Conservation (phyloP, 23 red algal genomes). For the Chondrus crispus region DNA sequence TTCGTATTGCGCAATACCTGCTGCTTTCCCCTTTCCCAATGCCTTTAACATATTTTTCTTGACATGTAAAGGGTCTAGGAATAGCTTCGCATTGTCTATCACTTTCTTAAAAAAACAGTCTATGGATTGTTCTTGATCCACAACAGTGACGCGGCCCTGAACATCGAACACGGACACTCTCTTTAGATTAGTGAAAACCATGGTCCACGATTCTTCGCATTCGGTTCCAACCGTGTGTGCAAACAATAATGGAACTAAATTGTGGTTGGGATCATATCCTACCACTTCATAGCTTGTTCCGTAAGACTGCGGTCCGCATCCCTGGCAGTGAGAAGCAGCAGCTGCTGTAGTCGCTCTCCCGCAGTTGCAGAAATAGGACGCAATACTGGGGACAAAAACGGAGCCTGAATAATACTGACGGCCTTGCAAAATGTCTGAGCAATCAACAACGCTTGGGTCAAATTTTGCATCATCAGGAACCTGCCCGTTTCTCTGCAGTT, state of each 20-base stretch:
- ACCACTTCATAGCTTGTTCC: background rate
- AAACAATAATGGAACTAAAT: background rate
- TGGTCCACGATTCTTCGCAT: background rate
- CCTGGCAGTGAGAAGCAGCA: background rate
- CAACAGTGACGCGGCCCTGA: background rate
- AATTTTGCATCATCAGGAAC: background rate
- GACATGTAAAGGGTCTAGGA: background rate
- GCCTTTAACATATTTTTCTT: background rate
- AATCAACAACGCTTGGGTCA: background rate
- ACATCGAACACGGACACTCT: background rate
- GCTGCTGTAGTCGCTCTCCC: background rate
- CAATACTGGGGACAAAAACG: background rate
- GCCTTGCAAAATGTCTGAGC: background rate
- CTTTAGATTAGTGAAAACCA: background rate
- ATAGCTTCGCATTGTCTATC: background rate
- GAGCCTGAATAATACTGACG: background rate
- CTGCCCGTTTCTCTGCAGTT: background rate
- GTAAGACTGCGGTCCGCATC: background rate
- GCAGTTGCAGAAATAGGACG: background rate
- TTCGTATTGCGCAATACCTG: background rate
- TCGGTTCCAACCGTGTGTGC: background rate
- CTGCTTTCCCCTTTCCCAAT: background rate
- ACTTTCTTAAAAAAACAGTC: background rate
- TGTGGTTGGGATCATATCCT: background rate
- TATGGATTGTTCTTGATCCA: background rate